Base-by-base conservation (phyloP, 73 alveolate genomes). In the Paramecium biaurelia region DNA sequence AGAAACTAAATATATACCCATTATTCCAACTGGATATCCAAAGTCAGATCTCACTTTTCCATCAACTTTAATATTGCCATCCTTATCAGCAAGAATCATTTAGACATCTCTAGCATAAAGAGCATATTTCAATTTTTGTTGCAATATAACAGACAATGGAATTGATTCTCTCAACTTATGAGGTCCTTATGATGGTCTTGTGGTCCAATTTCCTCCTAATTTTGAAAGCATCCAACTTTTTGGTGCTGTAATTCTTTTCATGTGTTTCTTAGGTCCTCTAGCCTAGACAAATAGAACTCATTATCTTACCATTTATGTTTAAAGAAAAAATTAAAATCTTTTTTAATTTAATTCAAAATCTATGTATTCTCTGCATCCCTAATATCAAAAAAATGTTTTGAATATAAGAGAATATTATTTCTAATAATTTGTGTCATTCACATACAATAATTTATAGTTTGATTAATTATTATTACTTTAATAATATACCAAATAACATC, bases 251-350 rank as follows among this genome's bases (percentile, higher is more conserved):
- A 98, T 94, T 96, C 99, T 96, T 97, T 98, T 98, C 96, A 97
- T 86, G 96, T 98, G 99, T 96, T 98, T 98, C 97, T 96, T 97
- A 85, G 98, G 98, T 37, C 99, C 99, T 92, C 99, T 95, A 92
- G 99, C 99, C 99, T 89, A 79, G 32, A 42, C 0, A 42, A 21
- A 79, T 43, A 21, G 74, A 79, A 30, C 58, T 20, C 45, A 53
- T 53, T 20, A 11, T 41, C 45, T 43, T 79, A 79, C 90, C 90
- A 79, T 79, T 37, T 0, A 5, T 79, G 76, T 43, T 79, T 63
- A 20, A 35, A 72, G 86, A 72, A 72, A 72, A 72, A 72, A 72
- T 72, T 72, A 72, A 72, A 72, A 72, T 72, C 86, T 70, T 72
- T 72, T 63, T 72, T 72, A 35, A 72, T 35, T 72, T 72, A 35